These are phyloP conservation scores for Mycosphaerelloides madeirae DNA, from an alignment of 2,329 filamentous ascomycete species.

Conservation along the genomic window DNA sequence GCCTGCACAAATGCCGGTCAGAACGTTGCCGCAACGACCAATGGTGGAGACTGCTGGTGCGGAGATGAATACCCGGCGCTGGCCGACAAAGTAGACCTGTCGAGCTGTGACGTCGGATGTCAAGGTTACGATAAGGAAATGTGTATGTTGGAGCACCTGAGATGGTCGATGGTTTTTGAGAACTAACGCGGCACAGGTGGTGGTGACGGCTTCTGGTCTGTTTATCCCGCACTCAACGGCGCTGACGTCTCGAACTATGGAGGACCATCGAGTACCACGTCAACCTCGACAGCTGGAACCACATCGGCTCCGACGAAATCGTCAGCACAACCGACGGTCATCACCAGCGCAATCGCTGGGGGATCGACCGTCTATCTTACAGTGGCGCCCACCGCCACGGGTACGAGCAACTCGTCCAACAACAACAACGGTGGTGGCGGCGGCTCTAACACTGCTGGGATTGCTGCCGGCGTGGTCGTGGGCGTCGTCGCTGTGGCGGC, in stretches of 20 bases:
- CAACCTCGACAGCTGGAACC: slow-evolving; percentile 10
- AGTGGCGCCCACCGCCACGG: slow-evolving; percentile 34
- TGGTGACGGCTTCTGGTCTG: slow-evolving; percentile 49
- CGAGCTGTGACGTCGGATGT: slow-evolving; percentile 62
- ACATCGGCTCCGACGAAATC: slow-evolving; percentile 17
- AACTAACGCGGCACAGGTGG: slow-evolving; percentile 46
- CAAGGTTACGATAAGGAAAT: slow-evolving; percentile 42
- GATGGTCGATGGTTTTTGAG: no score
- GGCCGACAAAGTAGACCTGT: slow-evolving; percentile 52
- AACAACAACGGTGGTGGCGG: slow-evolving; percentile 14
- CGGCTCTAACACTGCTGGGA: slow-evolving; percentile 67
- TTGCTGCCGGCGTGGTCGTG: slow-evolving; percentile 83
- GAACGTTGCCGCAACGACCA: slow-evolving; percentile 59
- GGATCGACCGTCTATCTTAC: slow-evolving; percentile 36
- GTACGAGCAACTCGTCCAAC: slow-evolving; percentile 41
- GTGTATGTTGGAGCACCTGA: slow-evolving; percentile 47
- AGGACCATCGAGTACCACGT: slow-evolving; percentile 10
- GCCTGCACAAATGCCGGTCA: slow-evolving; percentile 44
- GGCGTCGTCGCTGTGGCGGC: slow-evolving; percentile 68
- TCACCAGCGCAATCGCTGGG: slow-evolving; percentile 29
- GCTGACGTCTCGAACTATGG: slow-evolving; percentile 36
- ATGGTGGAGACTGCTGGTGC: slow-evolving; percentile 68
- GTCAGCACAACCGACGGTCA: slow-evolving; percentile 23
- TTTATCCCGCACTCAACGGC: slow-evolving; percentile 49
- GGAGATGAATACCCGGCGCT: slow-evolving; percentile 64